Evolutionary conservation across 371 early-diverging fungal species (phyloP).

Genomic region (Gilbertella persicaria): DNA sequence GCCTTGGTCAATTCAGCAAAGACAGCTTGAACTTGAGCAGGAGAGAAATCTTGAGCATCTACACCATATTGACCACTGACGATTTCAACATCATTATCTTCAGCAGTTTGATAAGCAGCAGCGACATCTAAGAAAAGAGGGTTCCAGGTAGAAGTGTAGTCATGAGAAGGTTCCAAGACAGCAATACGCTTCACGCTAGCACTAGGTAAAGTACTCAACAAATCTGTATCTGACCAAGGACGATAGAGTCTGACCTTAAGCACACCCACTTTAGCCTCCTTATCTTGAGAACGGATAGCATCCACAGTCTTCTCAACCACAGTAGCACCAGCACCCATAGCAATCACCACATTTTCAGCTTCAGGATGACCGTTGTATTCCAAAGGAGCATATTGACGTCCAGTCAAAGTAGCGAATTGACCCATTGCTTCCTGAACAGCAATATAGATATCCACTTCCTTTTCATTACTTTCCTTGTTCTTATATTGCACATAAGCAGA

Average conservation of each 20-base stretch:
- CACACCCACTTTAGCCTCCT: conserved; percentile 51
- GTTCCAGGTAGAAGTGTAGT: conserved; percentile 68
- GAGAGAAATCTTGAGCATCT: conserved; percentile 40
- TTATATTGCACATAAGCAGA: conserved; percentile 48
- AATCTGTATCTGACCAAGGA: conserved; percentile 62
- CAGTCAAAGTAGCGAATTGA: conserved; percentile 42
- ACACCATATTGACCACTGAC: conserved; percentile 60
- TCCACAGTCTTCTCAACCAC: conserved; percentile 45
- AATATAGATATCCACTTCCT: conserved; percentile 27
- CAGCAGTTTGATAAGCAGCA: conserved; percentile 62
- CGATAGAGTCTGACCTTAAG: conserved; percentile 68
- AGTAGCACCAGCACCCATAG: conserved; percentile 64
- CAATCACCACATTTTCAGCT: conserved; percentile 60
- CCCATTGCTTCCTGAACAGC: conserved; percentile 41
- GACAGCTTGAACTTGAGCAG: conserved; percentile 50
- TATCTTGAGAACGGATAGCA: conserved; percentile 18
- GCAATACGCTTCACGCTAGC: conserved; percentile 57
- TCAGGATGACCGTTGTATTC: conserved; percentile 56
- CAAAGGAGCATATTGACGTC: conserved; percentile 52
- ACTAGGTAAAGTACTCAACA: conserved; percentile 56
- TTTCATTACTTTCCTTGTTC: conserved; percentile 9
- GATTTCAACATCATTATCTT: conserved; percentile 47
- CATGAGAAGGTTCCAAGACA: conserved; percentile 72
- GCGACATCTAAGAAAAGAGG: conserved; percentile 80
- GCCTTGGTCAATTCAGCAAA: conserved; percentile 30